Conservation (phyloP, 768 basidiomycete genomes). For the Mycena kentingensis region DNA sequence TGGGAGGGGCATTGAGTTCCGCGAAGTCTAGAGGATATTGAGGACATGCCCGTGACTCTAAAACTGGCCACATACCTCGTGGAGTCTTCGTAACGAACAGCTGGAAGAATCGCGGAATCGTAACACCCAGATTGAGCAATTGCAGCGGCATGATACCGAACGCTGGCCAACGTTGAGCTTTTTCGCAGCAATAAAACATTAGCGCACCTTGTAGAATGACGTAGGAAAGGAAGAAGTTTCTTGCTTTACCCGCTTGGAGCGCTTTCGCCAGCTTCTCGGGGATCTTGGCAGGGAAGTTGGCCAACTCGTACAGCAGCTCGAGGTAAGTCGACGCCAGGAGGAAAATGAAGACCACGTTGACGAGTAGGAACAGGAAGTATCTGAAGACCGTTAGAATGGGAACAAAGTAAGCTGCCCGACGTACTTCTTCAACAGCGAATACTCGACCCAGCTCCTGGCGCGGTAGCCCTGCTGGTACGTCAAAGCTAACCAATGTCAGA, state of each 20-base stretch:
- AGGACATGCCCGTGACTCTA: not conserved
- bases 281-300: slow-evolving; percentile 90
- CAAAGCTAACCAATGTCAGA: slow-evolving; percentile 43
- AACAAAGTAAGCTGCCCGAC: slow-evolving; percentile 24
- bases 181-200: slow-evolving; percentile 8
- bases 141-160: slow-evolving; percentile 96
- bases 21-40: slow-evolving; percentile 72
- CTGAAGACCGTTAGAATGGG: slow-evolving; percentile 41
- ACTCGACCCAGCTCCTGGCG: slow-evolving; percentile 92
- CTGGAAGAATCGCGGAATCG: slow-evolving; percentile 76
- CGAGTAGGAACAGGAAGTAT: slow-evolving; percentile 90
- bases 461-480: slow-evolving; percentile 91
- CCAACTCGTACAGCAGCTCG: slow-evolving; percentile 88
- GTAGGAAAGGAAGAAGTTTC: slow-evolving; percentile 84
- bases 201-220: slow-evolving; percentile 76
- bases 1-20: slow-evolving; percentile 94
- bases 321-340: slow-evolving; percentile 89
- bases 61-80: slow-evolving; percentile 56
- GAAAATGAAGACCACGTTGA: slow-evolving; percentile 95
- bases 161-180: slow-evolving; percentile 41
- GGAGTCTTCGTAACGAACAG: slow-evolving; percentile 88
- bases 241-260: slow-evolving; percentile 74
- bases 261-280: slow-evolving; percentile 90
- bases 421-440: slow-evolving; percentile 88
- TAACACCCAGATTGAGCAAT: slow-evolving; percentile 85